These are phyloP conservation scores for Cynara cardunculus DNA, from an alignment of 129 eudicot species.

Conservation along the genomic window DNA sequence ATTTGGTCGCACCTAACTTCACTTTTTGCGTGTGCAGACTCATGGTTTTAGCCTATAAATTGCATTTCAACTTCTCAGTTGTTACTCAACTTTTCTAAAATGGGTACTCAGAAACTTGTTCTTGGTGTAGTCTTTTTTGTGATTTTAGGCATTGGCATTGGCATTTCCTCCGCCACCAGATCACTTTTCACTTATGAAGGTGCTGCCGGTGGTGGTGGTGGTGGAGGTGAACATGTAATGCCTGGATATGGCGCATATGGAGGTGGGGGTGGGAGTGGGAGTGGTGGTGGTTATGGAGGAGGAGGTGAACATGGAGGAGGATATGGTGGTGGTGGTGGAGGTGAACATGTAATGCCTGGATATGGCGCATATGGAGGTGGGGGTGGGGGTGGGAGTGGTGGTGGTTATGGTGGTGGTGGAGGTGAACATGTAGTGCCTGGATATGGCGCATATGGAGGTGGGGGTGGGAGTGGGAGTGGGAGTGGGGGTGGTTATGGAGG, in stretches of 20 bases:
- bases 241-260: slow-evolving; percentile 33
- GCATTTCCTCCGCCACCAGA: slow-evolving; percentile 42
- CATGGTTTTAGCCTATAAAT: slow-evolving; percentile 29
- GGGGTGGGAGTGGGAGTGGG: slow-evolving; percentile 20
- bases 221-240: slow-evolving; percentile 28
- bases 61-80: not conserved
- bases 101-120: slow-evolving; percentile 33
- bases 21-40: slow-evolving; percentile 34
- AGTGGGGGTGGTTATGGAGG: slow-evolving; percentile 37
- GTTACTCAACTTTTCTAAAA: slow-evolving; percentile 23
- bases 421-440: slow-evolving; percentile 33
- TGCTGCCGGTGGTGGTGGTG: slow-evolving; percentile 19
- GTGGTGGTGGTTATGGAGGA: slow-evolving; percentile 37
- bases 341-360: slow-evolving; percentile 24
- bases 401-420: slow-evolving; percentile 36
- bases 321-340: slow-evolving; percentile 33
- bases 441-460: slow-evolving; percentile 31
- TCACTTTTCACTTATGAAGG: slow-evolving; percentile 37
- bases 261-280: slow-evolving; percentile 33
- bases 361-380: slow-evolving; percentile 40
- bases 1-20: not conserved
- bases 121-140: slow-evolving; percentile 28
- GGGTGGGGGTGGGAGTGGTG: slow-evolving; percentile 38
- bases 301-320: slow-evolving; percentile 33
- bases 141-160: slow-evolving; percentile 26